Evolutionary conservation across 1,139 yeast species (phyloP), one percentile per base, ranked within the genome.

Genomic region (Debaryomyces psychrophilus): DNA sequence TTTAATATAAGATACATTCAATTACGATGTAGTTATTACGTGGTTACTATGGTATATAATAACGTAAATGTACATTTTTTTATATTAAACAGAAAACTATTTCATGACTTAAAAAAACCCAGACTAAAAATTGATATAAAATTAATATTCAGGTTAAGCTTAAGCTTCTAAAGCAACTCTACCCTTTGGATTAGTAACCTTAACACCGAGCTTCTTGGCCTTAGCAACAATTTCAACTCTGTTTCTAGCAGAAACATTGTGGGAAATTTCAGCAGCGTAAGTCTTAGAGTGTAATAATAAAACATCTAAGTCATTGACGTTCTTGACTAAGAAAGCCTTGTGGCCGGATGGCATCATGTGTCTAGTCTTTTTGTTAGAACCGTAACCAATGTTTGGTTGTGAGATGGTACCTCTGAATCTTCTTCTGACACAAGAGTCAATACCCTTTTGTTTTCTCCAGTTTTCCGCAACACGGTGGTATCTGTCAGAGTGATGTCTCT

Each of bases 361-460:
- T 81, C 87, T 90, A 75, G 99, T 93, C 85, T 86, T 90, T 85
- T 90, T 93, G 97, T 93, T 90, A 68, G 98, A 90, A 79, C 99
- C 98, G 85, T 89, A 95, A 83, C 99, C 99, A 71, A 95, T 92
- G 83, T 88, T 92, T 83, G 99, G 99, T 85, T 92, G 96, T 70
- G 93, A 83, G 73, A 93, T 88, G 80, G 95, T 87, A 72, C 99
- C 99, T 87, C 98, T 90, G 96, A 93, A 95, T 84, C 98, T 90
- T 85, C 98, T 92, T 86, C 98, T 92, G 76, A 92, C 97, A 82
- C 92, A 86, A 68, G 97, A 92, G 85, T 95, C 99, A 73, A 95
- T 95, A 93, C 99, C 99, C 90, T 92, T 93, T 83, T 95, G 99
- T 83, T 93, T 93, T 90, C 99, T 93, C 99, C 99, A 95, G 85